A percentile compares a stretch with the other conserved stretches of the same genome.
These are phyloP conservation scores for Stemphylium beticola DNA, from an alignment of 2,329 filamentous ascomycete genomes.

Conservation along the genomic window DNA sequence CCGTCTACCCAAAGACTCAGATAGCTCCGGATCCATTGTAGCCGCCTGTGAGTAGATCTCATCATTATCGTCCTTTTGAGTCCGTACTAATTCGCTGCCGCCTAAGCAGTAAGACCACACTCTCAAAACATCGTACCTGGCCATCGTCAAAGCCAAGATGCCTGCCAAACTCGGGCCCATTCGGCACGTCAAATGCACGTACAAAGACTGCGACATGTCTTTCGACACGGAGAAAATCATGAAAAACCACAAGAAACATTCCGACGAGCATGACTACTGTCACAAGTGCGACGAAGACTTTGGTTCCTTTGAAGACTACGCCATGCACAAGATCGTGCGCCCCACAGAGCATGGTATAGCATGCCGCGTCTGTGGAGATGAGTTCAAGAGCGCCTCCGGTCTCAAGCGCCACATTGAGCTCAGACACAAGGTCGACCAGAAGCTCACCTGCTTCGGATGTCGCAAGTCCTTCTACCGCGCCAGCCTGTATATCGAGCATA, in stretches of 20 bases:
- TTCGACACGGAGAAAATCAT: slow-evolving; percentile 57
- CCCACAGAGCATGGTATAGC: slow-evolving; percentile 55
- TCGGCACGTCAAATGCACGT: slow-evolving; percentile 51
- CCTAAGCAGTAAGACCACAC: not conserved
- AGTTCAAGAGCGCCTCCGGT: slow-evolving; percentile 61
- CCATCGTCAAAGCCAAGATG: slow-evolving; percentile 23
- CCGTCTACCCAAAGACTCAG: too few relatives aligned
- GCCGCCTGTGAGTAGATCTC: not conserved
- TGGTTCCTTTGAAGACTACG: slow-evolving; percentile 51
- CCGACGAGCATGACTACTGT: slow-evolving; percentile 55
- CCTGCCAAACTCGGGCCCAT: slow-evolving; percentile 30
- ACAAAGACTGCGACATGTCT: slow-evolving; percentile 51
- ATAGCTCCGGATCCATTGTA: not conserved
- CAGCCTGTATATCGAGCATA: slow-evolving; percentile 58
- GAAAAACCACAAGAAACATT: slow-evolving; percentile 58
- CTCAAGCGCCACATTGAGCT: slow-evolving; percentile 59
- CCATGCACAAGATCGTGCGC: slow-evolving; percentile 55
- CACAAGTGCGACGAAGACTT: slow-evolving; percentile 55
- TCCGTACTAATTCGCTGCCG: not conserved
- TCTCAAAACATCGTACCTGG: too few relatives aligned
- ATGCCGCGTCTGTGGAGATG: slow-evolving; percentile 63
- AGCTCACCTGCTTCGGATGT: slow-evolving; percentile 62
- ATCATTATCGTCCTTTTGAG: not conserved
- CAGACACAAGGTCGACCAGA: slow-evolving; percentile 57
- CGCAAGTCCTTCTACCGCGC: slow-evolving; percentile 55